Percentiles rank a stretch among this genome's conserved stretches.
These are phyloP conservation scores for Lobosporangium transversale DNA, from an alignment of 192 early-diverging fungal species.

Conservation along the genomic window DNA sequence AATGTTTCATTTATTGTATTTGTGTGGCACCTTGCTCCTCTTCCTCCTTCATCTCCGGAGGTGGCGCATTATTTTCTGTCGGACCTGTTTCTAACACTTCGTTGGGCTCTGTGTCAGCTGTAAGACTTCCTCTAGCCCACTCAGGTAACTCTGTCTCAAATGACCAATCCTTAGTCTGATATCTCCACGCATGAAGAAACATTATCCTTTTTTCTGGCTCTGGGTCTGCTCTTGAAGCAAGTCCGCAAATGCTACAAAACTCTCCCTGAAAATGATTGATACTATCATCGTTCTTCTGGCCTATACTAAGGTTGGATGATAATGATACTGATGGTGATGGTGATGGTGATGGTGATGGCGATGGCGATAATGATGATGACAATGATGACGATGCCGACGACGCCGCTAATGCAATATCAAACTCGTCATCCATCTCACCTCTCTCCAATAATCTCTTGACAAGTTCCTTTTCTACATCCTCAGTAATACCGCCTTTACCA, in stretches of 20 bases:
- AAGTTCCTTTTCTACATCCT: constrained; percentile 29
- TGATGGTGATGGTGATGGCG: too few species aligned
- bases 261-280: constrained; percentile 6
- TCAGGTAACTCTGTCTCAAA: constrained; percentile 83
- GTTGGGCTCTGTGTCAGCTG: background rate
- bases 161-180: constrained; percentile 76
- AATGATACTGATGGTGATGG: background rate
- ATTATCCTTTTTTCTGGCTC: constrained; percentile 79
- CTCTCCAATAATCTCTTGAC: constrained; percentile 43
- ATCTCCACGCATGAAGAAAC: constrained; percentile 93
- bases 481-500: constrained; percentile 61
- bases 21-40: too few species aligned
- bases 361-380: too few species aligned
- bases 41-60: too few species aligned
- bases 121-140: constrained; percentile 71
- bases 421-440: constrained; percentile 35
- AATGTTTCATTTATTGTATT: too few species aligned
- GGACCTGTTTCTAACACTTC: too few species aligned
- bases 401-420: constrained; percentile 19
- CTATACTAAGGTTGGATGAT: background rate
- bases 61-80: too few species aligned
- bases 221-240: constrained; percentile 71
- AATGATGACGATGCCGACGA: background rate
- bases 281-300: constrained; percentile 15
- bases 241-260: constrained; percentile 71